Percentiles rank a stretch among this genome's conserved stretches.
Evolutionary conservation across 768 basidiomycete genomes (phyloP).

Genomic region (Mycena epipterygia): DNA sequence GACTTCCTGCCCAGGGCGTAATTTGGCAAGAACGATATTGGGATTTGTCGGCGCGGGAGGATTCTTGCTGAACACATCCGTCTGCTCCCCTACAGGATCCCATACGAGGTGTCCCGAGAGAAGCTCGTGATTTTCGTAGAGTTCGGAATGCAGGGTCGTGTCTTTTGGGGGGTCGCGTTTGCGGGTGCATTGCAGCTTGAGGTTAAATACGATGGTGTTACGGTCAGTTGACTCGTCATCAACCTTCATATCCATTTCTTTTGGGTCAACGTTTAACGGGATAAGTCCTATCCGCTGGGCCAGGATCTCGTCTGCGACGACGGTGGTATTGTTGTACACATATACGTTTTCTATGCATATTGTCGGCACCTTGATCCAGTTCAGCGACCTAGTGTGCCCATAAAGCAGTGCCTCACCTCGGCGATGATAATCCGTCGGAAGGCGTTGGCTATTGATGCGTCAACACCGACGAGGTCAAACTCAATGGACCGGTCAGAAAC

Average conservation of each 20-base stretch:
- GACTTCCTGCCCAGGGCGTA: constrained; percentile 91
- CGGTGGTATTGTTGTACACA: constrained; percentile 94
- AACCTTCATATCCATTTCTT: constrained; percentile 70
- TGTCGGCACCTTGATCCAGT: constrained; percentile 79
- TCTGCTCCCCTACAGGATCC: constrained; percentile 89
- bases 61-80: constrained; percentile 62
- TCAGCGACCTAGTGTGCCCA: not conserved
- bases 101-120: constrained; percentile 78
- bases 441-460: constrained; percentile 96
- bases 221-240: constrained; percentile 84
- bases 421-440: constrained; percentile 93
- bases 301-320: constrained; percentile 94
- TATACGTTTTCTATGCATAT: constrained; percentile 93
- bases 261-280: constrained; percentile 90
- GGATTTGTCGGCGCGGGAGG: constrained; percentile 78
- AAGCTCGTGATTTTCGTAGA: constrained; percentile 82
- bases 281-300: constrained; percentile 93
- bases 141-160: constrained; percentile 66
- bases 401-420: constrained; percentile 70
- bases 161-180: constrained; percentile 67
- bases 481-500: constrained; percentile 89
- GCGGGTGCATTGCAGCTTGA: constrained; percentile 77
- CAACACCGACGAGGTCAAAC: constrained; percentile 95
- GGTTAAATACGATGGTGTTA: constrained; percentile 91
- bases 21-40: constrained; percentile 91